phyloP scores from a whole-genome alignment of 331 rosid genomes.

The Malus hybrid region DNA sequence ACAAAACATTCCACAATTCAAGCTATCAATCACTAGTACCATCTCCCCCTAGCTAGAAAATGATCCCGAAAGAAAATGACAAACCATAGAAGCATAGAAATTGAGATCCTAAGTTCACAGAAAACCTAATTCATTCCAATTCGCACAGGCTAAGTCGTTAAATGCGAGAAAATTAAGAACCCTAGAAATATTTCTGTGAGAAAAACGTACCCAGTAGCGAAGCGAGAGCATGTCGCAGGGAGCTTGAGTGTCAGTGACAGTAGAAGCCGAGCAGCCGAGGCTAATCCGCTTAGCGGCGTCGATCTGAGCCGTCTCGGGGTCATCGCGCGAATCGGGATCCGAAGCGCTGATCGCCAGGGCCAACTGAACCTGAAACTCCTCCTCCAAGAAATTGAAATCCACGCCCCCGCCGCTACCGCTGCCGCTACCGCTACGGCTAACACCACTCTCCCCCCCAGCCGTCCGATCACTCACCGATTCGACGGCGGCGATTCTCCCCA shows the following conservation, averaged over 20 bases:
- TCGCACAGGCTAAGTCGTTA: not conserved
- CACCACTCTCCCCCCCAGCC: slow-evolving; percentile 12
- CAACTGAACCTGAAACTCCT: slow-evolving; percentile 95
- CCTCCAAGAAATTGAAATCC: slow-evolving; percentile 74
- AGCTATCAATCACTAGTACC: not conserved
- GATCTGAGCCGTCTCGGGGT: slow-evolving; percentile 94
- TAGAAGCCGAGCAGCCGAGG: slow-evolving; percentile 65
- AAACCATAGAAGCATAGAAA: not conserved
- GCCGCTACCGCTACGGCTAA: not conserved
- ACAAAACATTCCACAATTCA: not conserved
- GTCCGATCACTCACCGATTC: slow-evolving; percentile 50
- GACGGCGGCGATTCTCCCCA: slow-evolving; percentile 31
- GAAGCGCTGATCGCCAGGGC: slow-evolving; percentile 97
- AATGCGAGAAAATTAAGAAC: not conserved
- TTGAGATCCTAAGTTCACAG: not conserved
- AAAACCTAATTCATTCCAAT: not conserved
- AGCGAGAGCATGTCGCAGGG: slow-evolving; percentile 70
- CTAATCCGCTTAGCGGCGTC: slow-evolving; percentile 98
- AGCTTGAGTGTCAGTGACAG: slow-evolving; percentile 43
- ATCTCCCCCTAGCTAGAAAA: not conserved
- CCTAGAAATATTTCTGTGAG: not conserved
- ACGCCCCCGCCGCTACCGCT: slow-evolving; percentile 18
- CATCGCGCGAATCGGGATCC: slow-evolving; percentile 64
- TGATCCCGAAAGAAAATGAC: not conserved
- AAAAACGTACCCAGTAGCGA: slow-evolving; percentile 72